Evolutionary conservation across 140 eudicot genomes (phyloP), one percentile per base, ranked within the genome.

Genomic region (Cichorium intybus): DNA sequence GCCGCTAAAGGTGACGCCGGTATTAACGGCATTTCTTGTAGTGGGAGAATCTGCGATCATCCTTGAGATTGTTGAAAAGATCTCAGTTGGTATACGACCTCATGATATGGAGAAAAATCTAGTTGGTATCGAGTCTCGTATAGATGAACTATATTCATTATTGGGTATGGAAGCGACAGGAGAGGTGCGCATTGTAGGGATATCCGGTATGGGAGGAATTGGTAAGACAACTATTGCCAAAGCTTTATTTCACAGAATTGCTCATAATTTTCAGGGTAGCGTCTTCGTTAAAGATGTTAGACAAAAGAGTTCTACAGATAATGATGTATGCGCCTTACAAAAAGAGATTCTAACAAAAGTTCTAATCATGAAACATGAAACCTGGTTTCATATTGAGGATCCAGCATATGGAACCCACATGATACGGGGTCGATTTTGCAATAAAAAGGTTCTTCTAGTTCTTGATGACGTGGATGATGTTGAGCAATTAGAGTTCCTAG

Each of bases 361-460:
- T 58, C 27, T 58, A 29, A 41, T 23, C 14, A 41, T 0, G 6
- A 6, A 1, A n/a, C 16, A 46, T 4, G 4, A 16, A 6, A 3
- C n/a, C n/a, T n/a, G n/a, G n/a, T n/a, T n/a, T n/a, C 9, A 29
- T 58, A 24, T 26, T 26, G 4, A 0, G 16, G 47, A 58, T 28
- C 62, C 62, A 6, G 62, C 27, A 5, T 2, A 49, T 0, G 69
- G 61, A 33, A 39, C 26, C 0, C 37, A 59, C 12, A 47, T 37
- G 20, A 48, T 65, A 16, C 43, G 35, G 10, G 37, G 17, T 47
- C 53, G 71, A 24, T 37, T 59, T 3, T 22, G 20, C 23, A 53
- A 16, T 15, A 60, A n/a, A n/a, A 75, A n/a, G 59, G 54, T 67
- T 24, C 80, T 75, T 59, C 75, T 75, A 60, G 75, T 75, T 60